Conservation (phyloP, 768 basidiomycete species). For the Melanogaster broomeanus region DNA sequence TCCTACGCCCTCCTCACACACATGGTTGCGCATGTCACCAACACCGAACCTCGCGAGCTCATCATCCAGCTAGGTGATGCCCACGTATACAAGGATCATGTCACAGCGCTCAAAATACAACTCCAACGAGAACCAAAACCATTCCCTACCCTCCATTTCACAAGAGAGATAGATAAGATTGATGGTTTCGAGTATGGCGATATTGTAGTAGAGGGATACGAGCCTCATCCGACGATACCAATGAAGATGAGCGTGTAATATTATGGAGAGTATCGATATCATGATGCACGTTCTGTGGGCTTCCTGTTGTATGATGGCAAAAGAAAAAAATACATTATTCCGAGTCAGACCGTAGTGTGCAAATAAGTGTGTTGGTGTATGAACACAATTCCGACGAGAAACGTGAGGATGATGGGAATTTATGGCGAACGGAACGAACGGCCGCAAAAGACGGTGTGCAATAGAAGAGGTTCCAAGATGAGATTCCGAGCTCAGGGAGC, state of each 20-base stretch:
- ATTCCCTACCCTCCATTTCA: conserved; percentile 83
- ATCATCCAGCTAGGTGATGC: conserved; percentile 97
- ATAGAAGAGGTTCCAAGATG: neutral
- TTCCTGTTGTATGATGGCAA: neutral
- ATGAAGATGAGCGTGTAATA: conserved; percentile 94
- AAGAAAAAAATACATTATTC: neutral
- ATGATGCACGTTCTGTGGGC: neutral
- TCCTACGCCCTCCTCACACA: conserved; percentile 97
- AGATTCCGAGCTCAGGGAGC: neutral
- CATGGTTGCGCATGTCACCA: conserved; percentile 94
- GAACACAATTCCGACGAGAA: neutral
- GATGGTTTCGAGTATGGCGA: conserved; percentile 84
- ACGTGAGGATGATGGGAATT: too few relatives aligned
- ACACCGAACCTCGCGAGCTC: conserved; percentile 84
- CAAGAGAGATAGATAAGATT: conserved; percentile 64
- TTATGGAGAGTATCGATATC: conserved; percentile 3
- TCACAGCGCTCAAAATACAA: conserved; percentile 83
- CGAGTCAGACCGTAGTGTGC: neutral
- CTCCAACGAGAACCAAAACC: conserved; percentile 73
- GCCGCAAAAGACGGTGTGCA: neutral
- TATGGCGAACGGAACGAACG: neutral
- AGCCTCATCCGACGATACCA: conserved; percentile 77
- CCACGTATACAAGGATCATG: conserved; percentile 93
- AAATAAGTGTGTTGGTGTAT: neutral
- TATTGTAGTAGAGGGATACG: conserved; percentile 84